Base-by-base conservation (phyloP, 1,284 basidiomycete genomes). In the Fomitopsis betulina region DNA sequence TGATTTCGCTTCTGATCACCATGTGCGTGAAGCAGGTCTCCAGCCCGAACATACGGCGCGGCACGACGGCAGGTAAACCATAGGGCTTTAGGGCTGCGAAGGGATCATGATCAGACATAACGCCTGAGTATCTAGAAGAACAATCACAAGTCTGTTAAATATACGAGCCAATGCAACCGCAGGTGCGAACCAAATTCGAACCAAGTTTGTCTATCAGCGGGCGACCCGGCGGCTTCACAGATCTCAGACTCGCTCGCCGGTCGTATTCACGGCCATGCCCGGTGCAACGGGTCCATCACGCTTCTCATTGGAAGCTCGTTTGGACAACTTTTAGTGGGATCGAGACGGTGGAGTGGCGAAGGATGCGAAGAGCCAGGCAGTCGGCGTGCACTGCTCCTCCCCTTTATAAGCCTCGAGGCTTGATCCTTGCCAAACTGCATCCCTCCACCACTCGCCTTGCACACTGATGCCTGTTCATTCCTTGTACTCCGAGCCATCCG, bases 401-500 rank as follows among this genome's bases (percentile, higher is more conserved):
- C 19, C 13, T 32, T 51, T 51, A 33, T 35, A 51, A 51, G 32
- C 49, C 49, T 51, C 30, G 32, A 35, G 13, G 32, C 17, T 35
- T 33, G 33, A 37, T 51, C 32, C 32, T 5, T 17, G 2, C 32
- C n/a, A 6, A n/a, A 9, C 32, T 19, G 49, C 19, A n/a, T 51
- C 49, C 49, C 49, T 35, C 49, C 49, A 10, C 39, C 30, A 37
- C 35, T 12, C n/a, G 49, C 23, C 5, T 33, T 19, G 27, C 23
- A 10, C 15, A 39, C 45, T 32, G 21, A 58, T 58, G 57, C 49
- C 57, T 25, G 30, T 55, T 32, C 45, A 55, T 19, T 25, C 53
- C n/a, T 35, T 47, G 13, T 55, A 55, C 30, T 60, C 55, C 21
- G 58, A 60, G 33, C 53, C 43, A n/a, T 60, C 59, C 21, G 59